These are phyloP conservation scores for Schrenkiella parvula DNA, from an alignment of 345 rosid species.

Conservation along the genomic window DNA sequence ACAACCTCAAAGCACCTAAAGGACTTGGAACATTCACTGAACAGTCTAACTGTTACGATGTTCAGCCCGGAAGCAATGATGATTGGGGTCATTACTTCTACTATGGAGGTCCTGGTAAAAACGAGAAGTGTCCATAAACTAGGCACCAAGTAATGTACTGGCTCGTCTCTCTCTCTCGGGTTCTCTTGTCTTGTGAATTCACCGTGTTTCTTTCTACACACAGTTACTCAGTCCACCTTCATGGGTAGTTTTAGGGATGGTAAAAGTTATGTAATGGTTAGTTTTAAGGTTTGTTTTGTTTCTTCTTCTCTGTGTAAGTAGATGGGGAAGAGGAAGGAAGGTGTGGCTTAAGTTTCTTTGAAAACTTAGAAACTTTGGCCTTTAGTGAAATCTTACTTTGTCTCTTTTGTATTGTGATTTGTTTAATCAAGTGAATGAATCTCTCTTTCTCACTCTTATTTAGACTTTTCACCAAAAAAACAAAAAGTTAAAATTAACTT, in stretches of 20 bases:
- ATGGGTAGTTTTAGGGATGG: conserved; percentile 27
- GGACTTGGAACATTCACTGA: conserved; percentile 89
- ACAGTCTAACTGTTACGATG: conserved; percentile 91
- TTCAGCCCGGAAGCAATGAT: conserved; percentile 77
- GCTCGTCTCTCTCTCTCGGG: background rate
- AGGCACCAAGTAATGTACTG: conserved; percentile 5
- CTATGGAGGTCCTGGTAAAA: conserved; percentile 94
- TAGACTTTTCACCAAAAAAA: background rate
- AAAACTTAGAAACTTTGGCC: conserved; percentile 23
- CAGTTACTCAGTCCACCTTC: conserved; percentile 19
- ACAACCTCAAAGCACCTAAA: conserved; percentile 91
- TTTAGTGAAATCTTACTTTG: conserved; percentile 19
- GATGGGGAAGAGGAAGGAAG: conserved; percentile 26
- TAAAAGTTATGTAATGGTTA: conserved; percentile 18
- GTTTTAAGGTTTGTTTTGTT: conserved; percentile 7
- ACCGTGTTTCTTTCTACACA: conserved; percentile 19
- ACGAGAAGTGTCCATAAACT: conserved; percentile 60
- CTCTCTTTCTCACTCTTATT: conserved; percentile 17
- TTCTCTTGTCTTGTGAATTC: conserved; percentile 30
- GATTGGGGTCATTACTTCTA: conserved; percentile 99
- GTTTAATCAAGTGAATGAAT: conserved; percentile 26
- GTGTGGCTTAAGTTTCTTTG: conserved; percentile 30
- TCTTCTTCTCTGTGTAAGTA: conserved; percentile 27
- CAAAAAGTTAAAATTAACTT: background rate
- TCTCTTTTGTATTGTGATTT: conserved; percentile 26